Evolutionary conservation across 345 rosid species (phyloP).

Genomic region (Populus pruinosa): DNA sequence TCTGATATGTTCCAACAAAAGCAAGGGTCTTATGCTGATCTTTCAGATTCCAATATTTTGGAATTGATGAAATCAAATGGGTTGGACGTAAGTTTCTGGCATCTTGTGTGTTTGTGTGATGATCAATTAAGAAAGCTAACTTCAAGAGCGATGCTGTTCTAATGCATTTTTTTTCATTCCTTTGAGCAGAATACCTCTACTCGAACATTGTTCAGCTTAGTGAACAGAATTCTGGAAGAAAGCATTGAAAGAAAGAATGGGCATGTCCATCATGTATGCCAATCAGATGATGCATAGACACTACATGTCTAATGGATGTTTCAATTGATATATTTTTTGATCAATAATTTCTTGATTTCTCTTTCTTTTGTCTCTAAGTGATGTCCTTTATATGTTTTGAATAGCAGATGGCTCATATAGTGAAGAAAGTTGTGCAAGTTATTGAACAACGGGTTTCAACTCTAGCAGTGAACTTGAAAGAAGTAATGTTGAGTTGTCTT

Average conservation of each 20-base stretch:
- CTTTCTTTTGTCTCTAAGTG: conserved; percentile 11
- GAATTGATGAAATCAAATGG: conserved; percentile 62
- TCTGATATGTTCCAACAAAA: conserved; percentile 39
- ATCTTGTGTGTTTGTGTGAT: background rate
- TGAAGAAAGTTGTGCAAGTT: conserved; percentile 60
- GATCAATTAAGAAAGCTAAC: background rate
- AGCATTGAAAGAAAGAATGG: conserved; percentile 62
- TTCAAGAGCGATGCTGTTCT: conserved; percentile 14
- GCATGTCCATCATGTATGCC: conserved; percentile 65
- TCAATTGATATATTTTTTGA: conserved; percentile 4
- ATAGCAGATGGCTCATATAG: conserved; percentile 51
- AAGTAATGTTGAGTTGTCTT: conserved; percentile 44
- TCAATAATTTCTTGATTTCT: background rate
- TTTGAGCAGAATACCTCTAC: conserved; percentile 66
- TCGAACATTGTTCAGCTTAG: conserved; percentile 56
- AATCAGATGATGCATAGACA: conserved; percentile 18
- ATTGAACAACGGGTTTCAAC: conserved; percentile 69
- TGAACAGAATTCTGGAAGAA: conserved; percentile 67
- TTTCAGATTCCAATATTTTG: conserved; percentile 50
- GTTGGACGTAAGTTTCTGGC: conserved; percentile 55
- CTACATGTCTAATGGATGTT: conserved; percentile 12
- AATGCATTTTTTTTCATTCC: conserved; percentile 16
- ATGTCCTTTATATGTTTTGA: background rate
- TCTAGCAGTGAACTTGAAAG: conserved; percentile 65
- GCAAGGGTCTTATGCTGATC: conserved; percentile 48